These are phyloP conservation scores for Diplodia mutila DNA, from an alignment of 2,329 filamentous ascomycete species.

Conservation along the genomic window DNA sequence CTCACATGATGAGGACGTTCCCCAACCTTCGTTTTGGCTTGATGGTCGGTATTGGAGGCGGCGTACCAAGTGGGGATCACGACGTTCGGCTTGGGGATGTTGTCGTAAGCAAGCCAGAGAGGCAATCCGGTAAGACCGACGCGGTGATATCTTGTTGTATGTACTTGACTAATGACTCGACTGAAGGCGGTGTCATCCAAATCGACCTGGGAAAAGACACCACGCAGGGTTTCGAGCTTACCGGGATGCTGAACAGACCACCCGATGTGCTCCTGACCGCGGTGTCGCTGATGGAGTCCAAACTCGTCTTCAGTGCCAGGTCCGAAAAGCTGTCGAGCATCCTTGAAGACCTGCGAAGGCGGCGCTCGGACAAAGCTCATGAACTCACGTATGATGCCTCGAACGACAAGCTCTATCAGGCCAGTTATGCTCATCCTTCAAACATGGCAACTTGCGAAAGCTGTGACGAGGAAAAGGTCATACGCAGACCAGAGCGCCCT, in stretches of 20 bases:
- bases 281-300: neutral
- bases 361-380: too few species aligned
- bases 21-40: neutral
- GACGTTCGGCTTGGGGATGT: neutral
- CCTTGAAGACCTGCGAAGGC: neutral
- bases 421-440: neutral
- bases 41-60: neutral
- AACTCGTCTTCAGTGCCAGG: neutral
- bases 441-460: neutral
- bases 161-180: neutral
- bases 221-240: neutral
- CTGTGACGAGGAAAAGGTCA: neutral
- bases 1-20: neutral
- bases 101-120: neutral
- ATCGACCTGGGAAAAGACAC: neutral
- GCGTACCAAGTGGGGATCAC: neutral
- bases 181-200: neutral
- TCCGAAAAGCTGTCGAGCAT: too few species aligned
- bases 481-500: constrained; percentile 7
- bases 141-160: too few species aligned
- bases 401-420: neutral
- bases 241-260: neutral
- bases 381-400: neutral
- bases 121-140: neutral
- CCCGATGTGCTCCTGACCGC: neutral